Conservation (phyloP, 805 yeast species). For the Yamadazyma scolyti region DNA sequence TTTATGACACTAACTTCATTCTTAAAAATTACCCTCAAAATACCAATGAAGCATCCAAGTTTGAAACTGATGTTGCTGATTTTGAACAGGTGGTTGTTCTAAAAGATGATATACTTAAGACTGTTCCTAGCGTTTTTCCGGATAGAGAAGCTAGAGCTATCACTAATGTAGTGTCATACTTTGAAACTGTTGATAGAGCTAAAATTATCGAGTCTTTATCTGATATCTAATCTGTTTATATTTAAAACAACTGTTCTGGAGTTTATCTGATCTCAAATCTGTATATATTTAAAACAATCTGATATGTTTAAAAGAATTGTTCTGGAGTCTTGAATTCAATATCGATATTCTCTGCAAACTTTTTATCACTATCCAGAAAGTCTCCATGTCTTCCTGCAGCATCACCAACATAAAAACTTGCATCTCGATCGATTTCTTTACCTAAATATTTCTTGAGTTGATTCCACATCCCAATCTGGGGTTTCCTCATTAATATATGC, state of each 20-base stretch:
- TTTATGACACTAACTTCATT: slow-evolving; percentile 44
- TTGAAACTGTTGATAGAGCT: slow-evolving; percentile 58
- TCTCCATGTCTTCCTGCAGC: slow-evolving; percentile 86
- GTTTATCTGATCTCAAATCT: no score
- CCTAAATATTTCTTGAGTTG: slow-evolving; percentile 42
- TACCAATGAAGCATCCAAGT: slow-evolving; percentile 64
- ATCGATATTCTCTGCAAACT: slow-evolving; percentile 60
- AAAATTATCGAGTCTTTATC: slow-evolving; percentile 13
- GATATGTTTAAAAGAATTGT: slow-evolving; percentile 50
- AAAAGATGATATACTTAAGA: slow-evolving; percentile 24
- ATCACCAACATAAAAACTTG: slow-evolving; percentile 82
- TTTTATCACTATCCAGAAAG: slow-evolving; percentile 73
- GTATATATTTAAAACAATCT: neutral
- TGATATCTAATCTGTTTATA: no score
- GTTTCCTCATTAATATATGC: slow-evolving; percentile 60
- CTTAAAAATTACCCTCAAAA: slow-evolving; percentile 58
- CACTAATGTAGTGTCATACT: slow-evolving; percentile 58
- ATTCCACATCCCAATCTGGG: slow-evolving; percentile 74
- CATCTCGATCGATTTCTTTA: slow-evolving; percentile 31
- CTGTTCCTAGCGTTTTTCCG: slow-evolving; percentile 4
- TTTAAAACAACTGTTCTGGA: no score
- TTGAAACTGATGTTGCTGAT: slow-evolving; percentile 65
- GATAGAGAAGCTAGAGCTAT: slow-evolving; percentile 22
- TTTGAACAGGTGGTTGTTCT: slow-evolving; percentile 38
- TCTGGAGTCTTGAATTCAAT: slow-evolving; percentile 70